Evolutionary conservation across 257 asterid genomes (phyloP), one percentile per base, ranked within the genome.

Genomic region (Echites panduratus): DNA sequence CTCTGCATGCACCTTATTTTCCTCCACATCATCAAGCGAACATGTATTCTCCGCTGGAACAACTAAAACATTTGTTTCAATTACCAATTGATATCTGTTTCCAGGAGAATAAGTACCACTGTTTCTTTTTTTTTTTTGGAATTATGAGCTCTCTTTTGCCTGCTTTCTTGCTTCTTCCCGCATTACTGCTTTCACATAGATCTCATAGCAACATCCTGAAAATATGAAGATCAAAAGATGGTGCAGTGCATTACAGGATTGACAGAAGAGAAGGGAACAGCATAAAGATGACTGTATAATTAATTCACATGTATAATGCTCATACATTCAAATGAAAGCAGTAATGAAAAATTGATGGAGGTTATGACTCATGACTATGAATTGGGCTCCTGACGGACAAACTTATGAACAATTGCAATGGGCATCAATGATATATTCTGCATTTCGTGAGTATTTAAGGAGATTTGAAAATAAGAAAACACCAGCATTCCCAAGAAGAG

Each of bases 141-240:
- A 7, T 45, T 72, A 86, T 26, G 84, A 71, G 7, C 81, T 78
- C 65, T 73, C 71, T 58, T 68, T 77, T 48, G 70, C 85, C 50
- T 81, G 67, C 53, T 72, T 70, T 73, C 89, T 79, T 71, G 87
- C 79, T 73, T 84, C 85, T 78, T 85, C 87, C 73, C 84, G 67
- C 81, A 70, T 77, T 10, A 68, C 74, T 63, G 89, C 89, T 78
- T 59, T 85, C 53, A 82, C 88, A 73, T 85, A 85, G 71, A 85
- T 84, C 85, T 86, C 90, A 40, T 84, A 86, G 81, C 89, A 86
- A 63, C 90, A 88, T 76, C 90, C 93, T 88, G 83, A 3, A 70
- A 24, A 50, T 16, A 78, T 7, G 66, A 70, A 70, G 29, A 62
- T 73, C 22, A 68, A 71, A 61, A 72, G 27, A 68, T 66, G 9